Conservation (phyloP, 2,329 filamentous ascomycete genomes). For the Colletotrichum sp. region DNA sequence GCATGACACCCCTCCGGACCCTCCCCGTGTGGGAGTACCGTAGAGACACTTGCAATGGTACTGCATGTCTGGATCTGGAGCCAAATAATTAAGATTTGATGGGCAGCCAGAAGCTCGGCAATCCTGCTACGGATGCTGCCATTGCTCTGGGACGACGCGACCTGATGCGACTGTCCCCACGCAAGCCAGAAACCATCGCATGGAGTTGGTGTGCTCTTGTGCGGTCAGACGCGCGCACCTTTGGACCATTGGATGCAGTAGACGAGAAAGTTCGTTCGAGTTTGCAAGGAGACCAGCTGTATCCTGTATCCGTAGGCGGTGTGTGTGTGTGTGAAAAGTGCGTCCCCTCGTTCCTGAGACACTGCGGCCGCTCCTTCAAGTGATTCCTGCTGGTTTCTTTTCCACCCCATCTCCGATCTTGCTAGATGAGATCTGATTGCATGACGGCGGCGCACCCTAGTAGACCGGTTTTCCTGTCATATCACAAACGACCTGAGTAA, state of each 20-base stretch:
- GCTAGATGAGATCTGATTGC: neutral
- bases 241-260: neutral
- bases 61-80: conserved; percentile 1
- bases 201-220: conserved; percentile 2
- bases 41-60: neutral
- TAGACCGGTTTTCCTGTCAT: neutral
- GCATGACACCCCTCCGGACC: neutral
- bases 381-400: neutral
- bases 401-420: conserved; percentile 2
- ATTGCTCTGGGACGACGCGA: neutral
- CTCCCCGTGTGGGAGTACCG: neutral
- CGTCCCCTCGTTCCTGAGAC: neutral
- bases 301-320: neutral
- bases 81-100: conserved; percentile 1
- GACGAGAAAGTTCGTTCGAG: neutral
- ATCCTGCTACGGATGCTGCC: neutral
- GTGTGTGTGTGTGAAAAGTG: neutral
- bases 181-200: neutral
- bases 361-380: neutral
- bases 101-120: conserved; percentile 1
- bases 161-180: neutral
- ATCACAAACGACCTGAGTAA: neutral
- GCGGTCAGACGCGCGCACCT: neutral
- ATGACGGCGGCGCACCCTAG: neutral
- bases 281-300: neutral